phyloP scores from a whole-genome alignment of 2,329 filamentous ascomycete species.

The Fusarium temperatum region DNA sequence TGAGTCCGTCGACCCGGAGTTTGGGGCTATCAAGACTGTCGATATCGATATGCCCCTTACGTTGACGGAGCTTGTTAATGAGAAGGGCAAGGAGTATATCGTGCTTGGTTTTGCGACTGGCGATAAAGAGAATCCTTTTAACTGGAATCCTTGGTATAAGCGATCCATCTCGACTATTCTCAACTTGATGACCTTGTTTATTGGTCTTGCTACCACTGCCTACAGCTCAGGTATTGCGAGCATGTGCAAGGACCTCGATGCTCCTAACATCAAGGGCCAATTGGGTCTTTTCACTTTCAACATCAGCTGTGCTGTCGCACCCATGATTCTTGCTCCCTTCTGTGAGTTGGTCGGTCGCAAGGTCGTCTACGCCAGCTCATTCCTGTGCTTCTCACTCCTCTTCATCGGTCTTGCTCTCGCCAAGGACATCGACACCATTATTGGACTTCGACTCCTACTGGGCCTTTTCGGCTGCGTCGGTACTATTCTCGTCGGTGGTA shows the following conservation, averaged over 20 bases:
- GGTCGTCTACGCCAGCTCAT: slow-evolving; percentile 30
- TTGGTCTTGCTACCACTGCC: slow-evolving; percentile 33
- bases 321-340: slow-evolving; percentile 32
- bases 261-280: slow-evolving; percentile 32
- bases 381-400: slow-evolving; percentile 32
- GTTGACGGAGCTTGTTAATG: slow-evolving; percentile 22
- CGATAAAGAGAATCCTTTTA: slow-evolving; percentile 36
- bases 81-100: slow-evolving; percentile 34
- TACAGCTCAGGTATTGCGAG: slow-evolving; percentile 35
- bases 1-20: slow-evolving; percentile 23
- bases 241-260: slow-evolving; percentile 25
- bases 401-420: slow-evolving; percentile 34
- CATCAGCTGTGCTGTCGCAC: slow-evolving; percentile 34
- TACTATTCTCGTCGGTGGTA: slow-evolving; percentile 36
- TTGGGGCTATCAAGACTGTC: slow-evolving; percentile 31
- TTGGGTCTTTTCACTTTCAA: slow-evolving; percentile 36
- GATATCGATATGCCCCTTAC: slow-evolving; percentile 36
- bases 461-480: slow-evolving; percentile 38
- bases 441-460: slow-evolving; percentile 31
- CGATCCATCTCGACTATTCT: slow-evolving; percentile 35
- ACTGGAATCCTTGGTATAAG: slow-evolving; percentile 40
- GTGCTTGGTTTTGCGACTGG: slow-evolving; percentile 34
- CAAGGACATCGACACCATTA: slow-evolving; percentile 33
- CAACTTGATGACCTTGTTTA: slow-evolving; percentile 36
- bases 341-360: slow-evolving; percentile 35